A percentile compares a stretch with the other conserved stretches of the same genome.
These are phyloP conservation scores for Primulina tabacum DNA, from an alignment of 257 asterid genomes.

Conservation along the genomic window DNA sequence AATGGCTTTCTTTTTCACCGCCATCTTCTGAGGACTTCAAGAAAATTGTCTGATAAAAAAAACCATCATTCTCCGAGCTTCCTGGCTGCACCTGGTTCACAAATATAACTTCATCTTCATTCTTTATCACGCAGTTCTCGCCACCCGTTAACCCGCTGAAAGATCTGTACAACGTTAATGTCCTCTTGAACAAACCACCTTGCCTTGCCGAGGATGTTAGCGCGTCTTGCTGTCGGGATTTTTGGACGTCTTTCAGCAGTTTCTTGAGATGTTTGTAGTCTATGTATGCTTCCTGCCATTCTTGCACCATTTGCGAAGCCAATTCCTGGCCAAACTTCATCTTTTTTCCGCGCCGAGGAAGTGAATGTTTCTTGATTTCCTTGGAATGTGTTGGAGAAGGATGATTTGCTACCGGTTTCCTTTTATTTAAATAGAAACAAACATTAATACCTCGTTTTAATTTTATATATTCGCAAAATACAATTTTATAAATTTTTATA, in stretches of 20 bases:
- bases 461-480: too few relatives aligned
- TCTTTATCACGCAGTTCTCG: constrained; percentile 18
- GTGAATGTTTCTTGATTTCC: neutral
- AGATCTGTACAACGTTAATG: constrained; percentile 66
- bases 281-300: constrained; percentile 80
- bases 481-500: too few relatives aligned
- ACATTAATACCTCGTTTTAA: too few relatives aligned
- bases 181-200: constrained; percentile 38
- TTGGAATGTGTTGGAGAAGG: neutral
- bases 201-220: constrained; percentile 17
- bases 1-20: constrained; percentile 56
- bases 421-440: too few relatives aligned
- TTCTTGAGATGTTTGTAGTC: constrained; percentile 54
- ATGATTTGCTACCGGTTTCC: too few relatives aligned
- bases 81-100: constrained; percentile 39
- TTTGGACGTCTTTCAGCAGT: constrained; percentile 42
- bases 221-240: constrained; percentile 27
- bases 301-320: constrained; percentile 79
- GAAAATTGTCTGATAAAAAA: constrained; percentile 56
- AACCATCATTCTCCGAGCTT: constrained; percentile 26
- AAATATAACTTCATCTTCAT: constrained; percentile 68
- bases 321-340: constrained; percentile 96
- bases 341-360: neutral
- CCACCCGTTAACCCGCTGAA: constrained; percentile 68
- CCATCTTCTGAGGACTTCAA: constrained; percentile 60